Evolutionary conservation across 441 rosid species (phyloP), one percentile per base, ranked within the genome.

Genomic region (Raphanus hybrid): DNA sequence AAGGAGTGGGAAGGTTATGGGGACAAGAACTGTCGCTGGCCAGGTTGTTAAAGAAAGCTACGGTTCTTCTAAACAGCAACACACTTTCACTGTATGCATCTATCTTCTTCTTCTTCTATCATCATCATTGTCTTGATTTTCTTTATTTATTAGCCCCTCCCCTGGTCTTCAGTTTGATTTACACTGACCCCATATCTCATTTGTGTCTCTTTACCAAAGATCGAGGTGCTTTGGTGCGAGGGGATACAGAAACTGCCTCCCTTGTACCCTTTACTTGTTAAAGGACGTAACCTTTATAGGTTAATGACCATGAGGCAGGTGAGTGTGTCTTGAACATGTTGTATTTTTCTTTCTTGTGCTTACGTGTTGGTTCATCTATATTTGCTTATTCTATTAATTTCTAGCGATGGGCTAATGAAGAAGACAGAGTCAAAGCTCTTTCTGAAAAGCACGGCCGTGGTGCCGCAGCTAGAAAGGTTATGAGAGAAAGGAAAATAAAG

Each of bases 1-100:
- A 16, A 81, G 67, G 76, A 79, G 75, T 67, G 89, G 87, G 65
- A 81, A 77, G 54, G 8, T 71, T 74, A 64, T 82, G 39, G 93
- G 88, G 64, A 84, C 26, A 79, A 87, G 92, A 86, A 86, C 84
- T 67, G 77, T 87, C 15, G 92, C 87, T 8, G 92, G 93, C 66
- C 79, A 85, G 80, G 88, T 91, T 71, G 84, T 86, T 27, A 86
- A 87, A 73, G 92, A 91, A 81, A 91, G 92, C 85, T 89, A 89
- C 64, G 92, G 93, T 64, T 82, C 89, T 27, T 87, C 88, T 77
- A 86, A 83, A 83, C 93, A 89, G 18, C 96, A 89, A 43, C 96
- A 91, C 70, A 88, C 93, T 59, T 89, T 89, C 81, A 86, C 93
- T 3, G 91, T 87, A 84, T 75, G 83, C 68, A 14, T 29, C 34